Evolutionary conservation across 2,329 filamentous ascomycete species (phyloP), one percentile per base, ranked within the genome.

Genomic region (Pyricularia sp.): DNA sequence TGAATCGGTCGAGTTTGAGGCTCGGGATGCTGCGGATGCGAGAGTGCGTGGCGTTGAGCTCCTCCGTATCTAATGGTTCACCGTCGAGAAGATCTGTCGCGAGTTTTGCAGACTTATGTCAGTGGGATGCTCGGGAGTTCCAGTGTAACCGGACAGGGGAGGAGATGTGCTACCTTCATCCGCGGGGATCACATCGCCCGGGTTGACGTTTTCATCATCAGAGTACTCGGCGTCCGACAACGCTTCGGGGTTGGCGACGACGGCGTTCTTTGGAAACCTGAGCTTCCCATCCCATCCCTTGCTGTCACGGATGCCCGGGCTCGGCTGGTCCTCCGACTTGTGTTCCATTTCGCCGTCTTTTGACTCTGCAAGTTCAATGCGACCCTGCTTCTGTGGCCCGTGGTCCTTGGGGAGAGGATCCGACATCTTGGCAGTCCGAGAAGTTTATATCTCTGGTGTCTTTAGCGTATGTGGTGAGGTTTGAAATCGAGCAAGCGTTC

Each of bases 21-120:
- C 89, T 88, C 7, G 89, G 81, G 73, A 98, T 91, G 36, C 92
- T 94, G 26, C 85, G 81, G 75, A 99, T 86, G 72, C 94, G 92
- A 69, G 91, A 91, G 78, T 98, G 94, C n/a, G 93, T 90, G 70
- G 94, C 89, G 76, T 95, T 92, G 75, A 99, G 94, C 75, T 97
- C 92, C 80, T 94, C 83, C 1, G 83, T 85, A 50, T 88, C 84
- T 55, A 81, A 78, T 71, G 86, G 84, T 77, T 90, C 87, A 73
- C 83, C 84, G 70, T 89, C 85, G 58, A 89, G 82, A 1, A 89
- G 79, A 74, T 89, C 87, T 89, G 73, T n/a, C 69, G 26, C 26
- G 12, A 66, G 65, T 68, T 68, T 69, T 70, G 33, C 25, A 70
- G 63, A n/a, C 23, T 33, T 7, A 33, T 11, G 14, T 61, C n/a